Evolutionary conservation across 306 rosid genomes (phyloP), one percentile per base, ranked within the genome.

Genomic region (Fragaria nilgerrensis): DNA sequence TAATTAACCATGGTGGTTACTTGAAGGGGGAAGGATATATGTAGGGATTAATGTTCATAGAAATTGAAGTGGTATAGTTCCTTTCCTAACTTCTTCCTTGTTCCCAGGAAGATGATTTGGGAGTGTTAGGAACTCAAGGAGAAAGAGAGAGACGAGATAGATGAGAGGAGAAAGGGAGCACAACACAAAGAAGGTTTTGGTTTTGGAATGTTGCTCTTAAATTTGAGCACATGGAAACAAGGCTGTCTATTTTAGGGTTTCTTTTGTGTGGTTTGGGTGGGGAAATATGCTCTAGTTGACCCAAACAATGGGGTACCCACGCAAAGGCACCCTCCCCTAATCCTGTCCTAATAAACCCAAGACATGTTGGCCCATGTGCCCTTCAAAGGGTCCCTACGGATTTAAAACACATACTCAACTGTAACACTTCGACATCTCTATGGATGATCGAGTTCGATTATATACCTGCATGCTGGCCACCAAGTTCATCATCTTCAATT

Each of bases 211-310:
- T 90, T 91, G 96, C 94, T 85, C 85, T 91, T 91, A 87, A 94
- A 90, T 90, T 87, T 56, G 89, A 41, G 90, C 99, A 95, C 99
- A 95, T 95, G 98, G 97, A 90, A 95, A 95, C 96, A 95, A 95
- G 66, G 92, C 77, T 86, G 97, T 90, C 94, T 87, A 87, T 79
- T 76, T 82, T 84, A 82, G 87, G 93, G 93, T 82, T 89, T 85
- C 77, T 81, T 78, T 89, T 88, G 34, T 85, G 85, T 83, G 88
- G 78, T 85, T 84, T 87, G 62, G 89, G 95, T 92, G 92, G 99
- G 99, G 97, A 88, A 89, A 86, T 87, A 87, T 86, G 96, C 89
- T 87, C 82, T 82, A 23, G 85, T 86, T 87, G 87, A 92, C 97
- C 99, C 96, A 92, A 22, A 90, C 99, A 91, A 41, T 77, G 84